These are phyloP conservation scores for Fusarium coffeatum DNA, from an alignment of 2,329 filamentous ascomycete genomes.

Conservation along the genomic window DNA sequence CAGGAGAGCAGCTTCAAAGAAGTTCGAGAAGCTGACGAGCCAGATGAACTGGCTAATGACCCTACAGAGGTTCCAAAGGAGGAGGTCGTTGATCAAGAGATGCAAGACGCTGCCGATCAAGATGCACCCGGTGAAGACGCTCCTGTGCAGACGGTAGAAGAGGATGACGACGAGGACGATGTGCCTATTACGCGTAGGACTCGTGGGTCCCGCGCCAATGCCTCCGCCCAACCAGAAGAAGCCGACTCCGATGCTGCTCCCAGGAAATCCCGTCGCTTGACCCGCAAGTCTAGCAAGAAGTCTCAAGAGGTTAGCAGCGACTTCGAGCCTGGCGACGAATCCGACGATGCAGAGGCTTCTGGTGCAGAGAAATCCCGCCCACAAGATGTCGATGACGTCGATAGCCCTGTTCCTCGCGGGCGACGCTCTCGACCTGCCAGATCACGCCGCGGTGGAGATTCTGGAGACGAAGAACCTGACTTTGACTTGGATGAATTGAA, in stretches of 20 bases:
- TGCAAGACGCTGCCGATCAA: constrained; percentile 44
- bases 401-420: constrained; percentile 64
- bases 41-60: constrained; percentile 54
- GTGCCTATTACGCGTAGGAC: constrained; percentile 61
- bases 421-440: constrained; percentile 59
- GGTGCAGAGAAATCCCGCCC: constrained; percentile 53
- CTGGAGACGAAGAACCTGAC: constrained; percentile 67
- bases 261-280: constrained; percentile 58
- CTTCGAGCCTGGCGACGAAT: constrained; percentile 70
- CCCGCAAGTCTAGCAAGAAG: constrained; percentile 59
- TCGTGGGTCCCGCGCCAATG: constrained; percentile 52
- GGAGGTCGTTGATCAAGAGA: constrained; percentile 47
- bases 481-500: constrained; percentile 73
- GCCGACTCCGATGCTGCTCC: constrained; percentile 49
- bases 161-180: constrained; percentile 63
- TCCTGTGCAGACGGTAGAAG: constrained; percentile 48
- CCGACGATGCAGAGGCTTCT: constrained; percentile 64
- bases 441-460: constrained; percentile 63
- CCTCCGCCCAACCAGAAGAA: constrained; percentile 48
- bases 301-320: constrained; percentile 69
- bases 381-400: constrained; percentile 57
- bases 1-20: constrained; percentile 62
- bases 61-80: constrained; percentile 46
- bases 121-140: constrained; percentile 49
- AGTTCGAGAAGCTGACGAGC: constrained; percentile 51